Percentiles rank a stretch among this genome's conserved stretches.
Conservation (phyloP, 805 yeast genomes). For the Ogataea angusta region DNA sequence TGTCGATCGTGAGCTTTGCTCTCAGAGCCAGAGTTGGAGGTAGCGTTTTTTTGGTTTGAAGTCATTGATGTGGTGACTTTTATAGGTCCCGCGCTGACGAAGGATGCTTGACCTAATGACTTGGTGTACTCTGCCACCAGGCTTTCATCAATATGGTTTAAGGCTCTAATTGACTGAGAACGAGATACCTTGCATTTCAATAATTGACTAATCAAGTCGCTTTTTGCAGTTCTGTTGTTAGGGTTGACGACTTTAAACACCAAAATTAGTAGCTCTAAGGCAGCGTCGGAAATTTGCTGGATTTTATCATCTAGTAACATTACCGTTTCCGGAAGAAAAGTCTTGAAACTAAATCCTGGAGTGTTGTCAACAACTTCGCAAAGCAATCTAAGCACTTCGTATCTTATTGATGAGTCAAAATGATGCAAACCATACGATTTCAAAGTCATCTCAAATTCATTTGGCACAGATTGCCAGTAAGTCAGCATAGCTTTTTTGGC, state of each 20-base stretch:
- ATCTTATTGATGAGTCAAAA: conserved; percentile 36
- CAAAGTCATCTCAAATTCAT: conserved; percentile 44
- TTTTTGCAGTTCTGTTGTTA: conserved; percentile 37
- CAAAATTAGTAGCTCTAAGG: conserved; percentile 30
- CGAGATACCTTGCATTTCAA: conserved; percentile 32
- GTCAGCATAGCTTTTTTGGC: conserved; percentile 51
- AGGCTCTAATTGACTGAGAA: conserved; percentile 22
- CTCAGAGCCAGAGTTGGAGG: neutral
- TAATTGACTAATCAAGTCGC: conserved; percentile 44
- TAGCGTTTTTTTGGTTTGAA: neutral
- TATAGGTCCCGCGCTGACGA: conserved; percentile 30
- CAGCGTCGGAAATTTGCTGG: conserved; percentile 14
- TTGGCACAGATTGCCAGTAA: conserved; percentile 52
- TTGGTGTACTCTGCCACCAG: conserved; percentile 20
- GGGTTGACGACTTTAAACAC: conserved; percentile 37
- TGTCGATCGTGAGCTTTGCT: neutral
- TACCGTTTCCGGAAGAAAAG: conserved; percentile 27
- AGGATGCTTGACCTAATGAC: conserved; percentile 15
- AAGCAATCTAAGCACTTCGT: conserved; percentile 45
- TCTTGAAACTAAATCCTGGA: conserved; percentile 34
- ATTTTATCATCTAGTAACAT: conserved; percentile 19
- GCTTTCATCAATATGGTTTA: conserved; percentile 32
- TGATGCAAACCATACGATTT: conserved; percentile 42
- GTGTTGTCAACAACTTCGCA: conserved; percentile 38
- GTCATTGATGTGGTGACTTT: conserved; percentile 23